These are phyloP conservation scores for Apiospora koreana DNA, from an alignment of 2,329 filamentous ascomycete genomes.

Conservation along the genomic window DNA sequence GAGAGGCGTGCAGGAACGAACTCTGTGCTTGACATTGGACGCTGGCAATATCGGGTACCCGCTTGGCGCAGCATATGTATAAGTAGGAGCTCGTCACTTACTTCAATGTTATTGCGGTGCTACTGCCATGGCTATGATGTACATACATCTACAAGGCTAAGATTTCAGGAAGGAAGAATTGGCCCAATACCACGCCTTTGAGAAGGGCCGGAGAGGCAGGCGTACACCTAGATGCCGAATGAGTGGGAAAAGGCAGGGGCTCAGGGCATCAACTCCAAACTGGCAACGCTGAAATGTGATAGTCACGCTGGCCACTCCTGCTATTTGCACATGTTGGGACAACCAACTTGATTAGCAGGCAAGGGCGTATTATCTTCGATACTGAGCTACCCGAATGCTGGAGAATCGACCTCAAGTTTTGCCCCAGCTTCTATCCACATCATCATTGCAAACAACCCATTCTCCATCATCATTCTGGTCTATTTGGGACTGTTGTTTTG, in stretches of 20 bases:
- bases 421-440: background rate
- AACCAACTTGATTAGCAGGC: background rate
- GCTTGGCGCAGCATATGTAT: no score
- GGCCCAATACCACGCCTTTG: no score
- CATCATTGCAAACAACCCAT: background rate
- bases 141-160: no score
- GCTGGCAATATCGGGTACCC: no score
- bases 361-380: background rate
- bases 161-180: no score
- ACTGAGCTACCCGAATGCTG: background rate
- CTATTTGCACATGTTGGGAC: background rate
- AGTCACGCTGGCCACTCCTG: background rate
- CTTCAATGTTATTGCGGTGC: no score
- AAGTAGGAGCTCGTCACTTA: no score
- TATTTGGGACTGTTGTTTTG: background rate
- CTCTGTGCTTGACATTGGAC: no score
- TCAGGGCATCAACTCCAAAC: background rate
- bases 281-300: background rate
- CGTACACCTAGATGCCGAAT: no score
- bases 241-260: background rate
- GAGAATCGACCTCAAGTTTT: background rate
- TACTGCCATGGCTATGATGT: no score
- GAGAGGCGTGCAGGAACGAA: no score
- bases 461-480: background rate
- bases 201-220: no score